Percentiles rank a stretch among this genome's conserved stretches.
Evolutionary conservation across 129 eudicot species (phyloP).

Genomic region (Flaveria robusta): DNA sequence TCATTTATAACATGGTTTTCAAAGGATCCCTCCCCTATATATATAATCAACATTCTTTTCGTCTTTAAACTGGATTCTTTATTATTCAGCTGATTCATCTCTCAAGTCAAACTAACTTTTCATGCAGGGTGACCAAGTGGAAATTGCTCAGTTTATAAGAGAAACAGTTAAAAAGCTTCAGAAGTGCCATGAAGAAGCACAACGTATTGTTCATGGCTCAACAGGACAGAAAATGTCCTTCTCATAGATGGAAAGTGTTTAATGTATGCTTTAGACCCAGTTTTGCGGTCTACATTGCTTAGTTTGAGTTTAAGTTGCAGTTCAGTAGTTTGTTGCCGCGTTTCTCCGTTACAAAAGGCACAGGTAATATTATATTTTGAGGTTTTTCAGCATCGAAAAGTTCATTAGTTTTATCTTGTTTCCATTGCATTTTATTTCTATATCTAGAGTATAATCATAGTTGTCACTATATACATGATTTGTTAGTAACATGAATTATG

Average conservation of each 20-base stretch:
- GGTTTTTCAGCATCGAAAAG: background rate
- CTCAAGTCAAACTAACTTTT: slow-evolving; percentile 13
- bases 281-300: slow-evolving; percentile 70
- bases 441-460: background rate
- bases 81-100: slow-evolving; percentile 22
- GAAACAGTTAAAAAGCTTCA: slow-evolving; percentile 74
- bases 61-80: slow-evolving; percentile 8
- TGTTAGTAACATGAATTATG: background rate
- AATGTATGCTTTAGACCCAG: slow-evolving; percentile 95
- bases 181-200: slow-evolving; percentile 82
- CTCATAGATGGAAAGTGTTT: slow-evolving; percentile 93
- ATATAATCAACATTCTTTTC: slow-evolving; percentile 13
- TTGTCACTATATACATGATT: background rate
- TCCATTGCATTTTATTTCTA: background rate
- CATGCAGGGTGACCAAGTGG: slow-evolving; percentile 92
- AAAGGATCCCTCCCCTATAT: no score
- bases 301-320: slow-evolving; percentile 89
- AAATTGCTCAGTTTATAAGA: slow-evolving; percentile 78
- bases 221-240: slow-evolving; percentile 78
- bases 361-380: slow-evolving; percentile 49
- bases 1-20: no score
- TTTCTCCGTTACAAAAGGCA: slow-evolving; percentile 96
- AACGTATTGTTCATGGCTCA: slow-evolving; percentile 44
- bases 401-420: no score
- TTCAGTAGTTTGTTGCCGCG: slow-evolving; percentile 96